A percentile compares a stretch with the other conserved stretches of the same genome.
These are phyloP conservation scores for Neurospora discreta DNA, from an alignment of 495 filamentous ascomycete species.

Conservation along the genomic window DNA sequence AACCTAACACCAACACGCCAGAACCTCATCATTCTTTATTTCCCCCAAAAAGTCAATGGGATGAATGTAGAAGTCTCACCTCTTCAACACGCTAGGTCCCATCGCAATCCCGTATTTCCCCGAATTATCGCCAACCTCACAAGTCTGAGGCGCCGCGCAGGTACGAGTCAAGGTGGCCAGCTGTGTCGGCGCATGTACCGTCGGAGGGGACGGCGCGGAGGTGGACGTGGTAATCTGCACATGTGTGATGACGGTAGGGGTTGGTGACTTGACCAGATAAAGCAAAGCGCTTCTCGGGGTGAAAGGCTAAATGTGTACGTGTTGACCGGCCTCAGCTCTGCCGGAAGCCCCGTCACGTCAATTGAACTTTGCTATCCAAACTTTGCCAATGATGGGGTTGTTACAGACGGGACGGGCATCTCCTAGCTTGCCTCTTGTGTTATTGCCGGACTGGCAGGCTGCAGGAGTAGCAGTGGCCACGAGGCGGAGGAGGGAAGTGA, in stretches of 20 bases:
- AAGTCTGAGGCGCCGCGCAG: constrained; percentile 52
- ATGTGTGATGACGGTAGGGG: no score
- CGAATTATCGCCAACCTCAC: constrained; percentile 70
- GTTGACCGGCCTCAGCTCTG: constrained; percentile 56
- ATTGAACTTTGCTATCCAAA: constrained; percentile 45
- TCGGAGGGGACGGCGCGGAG: constrained; percentile 51
- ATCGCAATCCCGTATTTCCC: constrained; percentile 68
- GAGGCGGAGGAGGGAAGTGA: constrained; percentile 25
- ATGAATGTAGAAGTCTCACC: not conserved
- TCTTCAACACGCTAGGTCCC: constrained; percentile 27
- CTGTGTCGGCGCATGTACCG: constrained; percentile 65
- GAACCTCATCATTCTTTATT: no score
- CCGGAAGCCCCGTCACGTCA: constrained; percentile 50
- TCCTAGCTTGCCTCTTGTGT: constrained; percentile 34
- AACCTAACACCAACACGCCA: not conserved
- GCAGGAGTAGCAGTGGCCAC: constrained; percentile 32
- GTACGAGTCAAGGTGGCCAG: constrained; percentile 43
- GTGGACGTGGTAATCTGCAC: constrained; percentile 70
- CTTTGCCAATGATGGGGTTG: constrained; percentile 45
- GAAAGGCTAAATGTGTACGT: constrained; percentile 2
- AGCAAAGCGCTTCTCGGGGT: no score
- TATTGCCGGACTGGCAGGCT: constrained; percentile 23
- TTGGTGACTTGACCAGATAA: no score
- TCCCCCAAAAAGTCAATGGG: no score
- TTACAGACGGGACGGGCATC: constrained; percentile 44